These are phyloP conservation scores for Corylus avellana DNA, from an alignment of 306 rosid species.

Conservation along the genomic window DNA sequence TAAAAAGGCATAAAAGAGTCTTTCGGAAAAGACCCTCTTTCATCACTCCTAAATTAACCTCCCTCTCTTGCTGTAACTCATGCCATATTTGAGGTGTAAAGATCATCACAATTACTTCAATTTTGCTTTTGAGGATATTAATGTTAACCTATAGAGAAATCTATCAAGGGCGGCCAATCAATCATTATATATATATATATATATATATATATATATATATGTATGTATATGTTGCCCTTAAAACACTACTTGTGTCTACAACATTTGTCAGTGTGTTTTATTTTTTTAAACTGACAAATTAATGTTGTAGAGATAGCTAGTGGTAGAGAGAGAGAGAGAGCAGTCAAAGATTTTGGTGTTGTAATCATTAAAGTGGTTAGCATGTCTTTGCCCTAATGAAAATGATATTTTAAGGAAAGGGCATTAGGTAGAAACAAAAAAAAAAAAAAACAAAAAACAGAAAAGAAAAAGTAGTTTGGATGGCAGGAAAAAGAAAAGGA, in stretches of 20 bases:
- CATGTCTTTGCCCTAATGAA: constrained; percentile 70
- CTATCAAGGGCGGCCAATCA: no score
- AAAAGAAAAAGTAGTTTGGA: constrained; percentile 69
- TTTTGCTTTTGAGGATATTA: neutral
- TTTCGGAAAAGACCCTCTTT: constrained; percentile 53
- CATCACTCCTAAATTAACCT: neutral
- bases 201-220: no score
- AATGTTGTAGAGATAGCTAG: neutral
- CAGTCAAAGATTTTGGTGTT: constrained; percentile 81
- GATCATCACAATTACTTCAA: neutral
- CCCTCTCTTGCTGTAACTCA: constrained; percentile 26
- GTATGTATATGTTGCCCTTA: no score
- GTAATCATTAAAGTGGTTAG: constrained; percentile 73
- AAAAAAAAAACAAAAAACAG: constrained; percentile 52
- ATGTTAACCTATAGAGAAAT: no score
- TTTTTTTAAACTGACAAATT: neutral
- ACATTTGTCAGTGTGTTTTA: no score
- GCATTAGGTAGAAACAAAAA: constrained; percentile 47
- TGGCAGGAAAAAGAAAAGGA: constrained; percentile 40
- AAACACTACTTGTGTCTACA: no score
- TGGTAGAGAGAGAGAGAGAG: constrained; percentile 28
- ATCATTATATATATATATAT: no score
- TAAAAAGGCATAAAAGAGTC: constrained; percentile 43
- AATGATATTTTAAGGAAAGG: constrained; percentile 92
- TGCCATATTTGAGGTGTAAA: constrained; percentile 44